phyloP scores from a whole-genome alignment of 2,329 filamentous ascomycete species.

The Trichoderma sp. region DNA sequence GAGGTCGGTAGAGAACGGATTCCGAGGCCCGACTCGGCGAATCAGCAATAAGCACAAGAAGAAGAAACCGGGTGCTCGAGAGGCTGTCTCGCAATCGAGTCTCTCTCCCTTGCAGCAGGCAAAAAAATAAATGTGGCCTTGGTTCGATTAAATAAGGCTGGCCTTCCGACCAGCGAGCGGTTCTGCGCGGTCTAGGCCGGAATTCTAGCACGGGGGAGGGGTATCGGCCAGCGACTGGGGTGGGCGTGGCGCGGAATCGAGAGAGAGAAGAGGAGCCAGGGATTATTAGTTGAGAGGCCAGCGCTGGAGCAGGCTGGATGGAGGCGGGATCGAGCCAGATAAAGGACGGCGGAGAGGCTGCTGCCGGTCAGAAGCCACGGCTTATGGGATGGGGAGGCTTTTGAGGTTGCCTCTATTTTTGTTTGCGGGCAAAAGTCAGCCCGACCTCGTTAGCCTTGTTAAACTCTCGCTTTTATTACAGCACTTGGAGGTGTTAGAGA shows the following conservation, averaged over 20 bases:
- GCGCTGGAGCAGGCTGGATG: too few relatives aligned
- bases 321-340: neutral
- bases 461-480: neutral
- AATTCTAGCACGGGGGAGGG: slow-evolving; percentile 1
- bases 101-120: slow-evolving; percentile 1
- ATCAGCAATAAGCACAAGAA: neutral
- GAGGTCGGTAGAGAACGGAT: neutral
- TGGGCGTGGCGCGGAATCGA: slow-evolving; percentile 18
- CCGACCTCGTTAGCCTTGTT: neutral
- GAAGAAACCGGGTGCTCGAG: neutral
- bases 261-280: neutral
- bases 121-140: neutral
- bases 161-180: neutral
- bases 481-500: neutral
- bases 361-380: slow-evolving; percentile 6
- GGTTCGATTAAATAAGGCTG: slow-evolving; percentile 22
- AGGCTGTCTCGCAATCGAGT: slow-evolving; percentile 1
- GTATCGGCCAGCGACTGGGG: slow-evolving; percentile 16
- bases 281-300: too few relatives aligned
- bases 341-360: neutral
- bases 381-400: neutral
- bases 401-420: neutral
- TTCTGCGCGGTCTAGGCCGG: slow-evolving; percentile 19
- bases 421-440: slow-evolving; percentile 1
- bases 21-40: neutral